A percentile compares a stretch with the other conserved stretches of the same genome.
These are phyloP conservation scores for Claviceps pusilla DNA, from an alignment of 2,329 filamentous ascomycete genomes.

Conservation along the genomic window DNA sequence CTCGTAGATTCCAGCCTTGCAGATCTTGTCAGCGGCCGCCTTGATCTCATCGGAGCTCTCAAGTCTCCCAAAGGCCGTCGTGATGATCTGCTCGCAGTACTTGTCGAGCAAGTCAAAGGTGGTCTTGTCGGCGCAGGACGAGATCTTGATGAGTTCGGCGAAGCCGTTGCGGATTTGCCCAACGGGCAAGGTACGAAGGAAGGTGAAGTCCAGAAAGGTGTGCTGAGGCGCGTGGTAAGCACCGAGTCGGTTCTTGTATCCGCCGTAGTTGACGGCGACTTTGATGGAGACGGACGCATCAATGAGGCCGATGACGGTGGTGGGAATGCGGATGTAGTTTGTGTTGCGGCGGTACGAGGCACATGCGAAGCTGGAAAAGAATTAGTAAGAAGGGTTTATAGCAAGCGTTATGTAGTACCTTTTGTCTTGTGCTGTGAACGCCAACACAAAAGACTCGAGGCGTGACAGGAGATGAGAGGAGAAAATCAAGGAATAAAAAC, in stretches of 20 bases:
- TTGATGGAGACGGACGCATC: constrained; percentile 65
- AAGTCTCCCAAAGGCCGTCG: constrained; percentile 47
- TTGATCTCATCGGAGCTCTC: constrained; percentile 28
- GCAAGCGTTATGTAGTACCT: too few species aligned
- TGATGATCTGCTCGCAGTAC: constrained; percentile 53
- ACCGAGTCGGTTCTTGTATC: constrained; percentile 60
- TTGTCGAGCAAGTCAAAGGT: constrained; percentile 55
- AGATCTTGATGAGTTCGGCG: constrained; percentile 63
- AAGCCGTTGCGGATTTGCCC: constrained; percentile 60
- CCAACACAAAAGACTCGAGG: too few species aligned
- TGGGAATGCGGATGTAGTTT: constrained; percentile 59
- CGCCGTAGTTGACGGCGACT: constrained; percentile 63
- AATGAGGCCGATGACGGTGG: constrained; percentile 60
- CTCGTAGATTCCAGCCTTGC: constrained; percentile 53
- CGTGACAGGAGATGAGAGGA: too few species aligned
- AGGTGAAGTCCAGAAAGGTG: constrained; percentile 60
- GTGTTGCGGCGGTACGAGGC: constrained; percentile 58
- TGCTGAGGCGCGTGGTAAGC: constrained; percentile 59
- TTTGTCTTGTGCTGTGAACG: too few species aligned
- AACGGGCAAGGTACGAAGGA: constrained; percentile 51
- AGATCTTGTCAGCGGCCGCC: constrained; percentile 46
- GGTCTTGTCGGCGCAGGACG: constrained; percentile 49
- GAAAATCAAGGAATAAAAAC: too few species aligned
- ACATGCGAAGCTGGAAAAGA: constrained; percentile 43
- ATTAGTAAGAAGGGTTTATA: not conserved